Evolutionary conservation across 495 filamentous ascomycete species (phyloP).

Genomic region (Usnea hakonensis): DNA sequence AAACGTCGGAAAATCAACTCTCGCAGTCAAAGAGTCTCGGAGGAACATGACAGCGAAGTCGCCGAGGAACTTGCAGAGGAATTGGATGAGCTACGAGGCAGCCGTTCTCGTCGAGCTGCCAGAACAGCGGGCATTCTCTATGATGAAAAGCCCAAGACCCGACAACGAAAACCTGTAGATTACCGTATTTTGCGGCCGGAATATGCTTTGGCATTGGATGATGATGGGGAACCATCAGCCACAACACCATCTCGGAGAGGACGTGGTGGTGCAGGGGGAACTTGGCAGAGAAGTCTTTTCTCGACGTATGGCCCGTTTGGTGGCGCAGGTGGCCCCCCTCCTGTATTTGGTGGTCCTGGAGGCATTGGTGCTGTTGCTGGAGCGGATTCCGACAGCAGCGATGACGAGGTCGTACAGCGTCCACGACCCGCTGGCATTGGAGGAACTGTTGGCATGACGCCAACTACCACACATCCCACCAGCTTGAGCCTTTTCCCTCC

Average conservation of each 20-base stretch:
- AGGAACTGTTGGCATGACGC: constrained; percentile 65
- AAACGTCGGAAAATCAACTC: constrained; percentile 43
- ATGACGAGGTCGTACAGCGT: constrained; percentile 68
- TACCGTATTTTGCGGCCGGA: constrained; percentile 74
- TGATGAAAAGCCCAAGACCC: constrained; percentile 46
- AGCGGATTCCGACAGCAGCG: constrained; percentile 90
- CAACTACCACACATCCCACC: constrained; percentile 54
- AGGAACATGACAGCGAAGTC: constrained; percentile 37
- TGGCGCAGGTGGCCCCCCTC: constrained; percentile 60
- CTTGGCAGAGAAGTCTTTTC: constrained; percentile 70
- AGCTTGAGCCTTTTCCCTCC: constrained; percentile 42
- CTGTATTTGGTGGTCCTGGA: constrained; percentile 71
- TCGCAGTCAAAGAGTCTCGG: constrained; percentile 48
- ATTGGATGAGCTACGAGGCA: constrained; percentile 56
- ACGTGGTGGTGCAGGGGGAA: constrained; percentile 41
- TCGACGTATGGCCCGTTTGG: constrained; percentile 89
- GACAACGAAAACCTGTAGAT: constrained; percentile 54
- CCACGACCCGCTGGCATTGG: constrained; percentile 43
- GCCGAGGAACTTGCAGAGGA: constrained; percentile 76
- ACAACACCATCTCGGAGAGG: constrained; percentile 63
- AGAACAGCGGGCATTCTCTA: constrained; percentile 47
- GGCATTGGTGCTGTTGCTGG: constrained; percentile 67
- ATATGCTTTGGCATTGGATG: constrained; percentile 54
- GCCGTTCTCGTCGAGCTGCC: constrained; percentile 44
- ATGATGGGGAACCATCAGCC: constrained; percentile 57